Evolutionary conservation across 2,329 filamentous ascomycete species (phyloP), one percentile per base, ranked within the genome.

Genomic region (Fusarium decemcellulare): DNA sequence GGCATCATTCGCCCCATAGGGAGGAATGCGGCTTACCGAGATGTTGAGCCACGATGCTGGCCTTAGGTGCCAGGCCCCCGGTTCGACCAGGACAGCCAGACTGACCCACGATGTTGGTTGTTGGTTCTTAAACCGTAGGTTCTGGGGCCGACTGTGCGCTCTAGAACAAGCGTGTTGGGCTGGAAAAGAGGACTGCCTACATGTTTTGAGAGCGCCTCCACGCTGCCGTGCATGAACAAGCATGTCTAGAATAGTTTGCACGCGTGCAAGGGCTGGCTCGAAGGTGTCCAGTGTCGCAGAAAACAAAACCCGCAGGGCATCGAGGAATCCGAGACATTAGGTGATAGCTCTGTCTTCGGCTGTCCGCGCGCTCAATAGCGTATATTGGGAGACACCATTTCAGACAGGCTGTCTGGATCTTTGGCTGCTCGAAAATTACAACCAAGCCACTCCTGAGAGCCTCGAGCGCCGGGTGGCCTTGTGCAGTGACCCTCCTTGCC

Each of bases 101-200:
- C 36, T 53, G 53, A 46, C 42, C 61, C 58, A 29, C 29, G 51
- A 46, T 55, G 43, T 60, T 64, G 59, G 36, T 18, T 11, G 67
- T 55, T 68, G 23, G 23, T 44, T 40, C 18, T 27, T 39, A 43
- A 67, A 23, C 23, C 15, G 39, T 23, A 61, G 46, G 32, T 51
- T 47, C 50, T 67, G 23, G 44, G 50, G 15, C 36, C 46, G 23
- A 42, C 37, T 40, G 27, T 15, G 37, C 14, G 39, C 66, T 66
- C 52, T 59, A 57, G 63, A 64, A 59, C 39, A n/a, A 27, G 5
- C 39, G 42, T 53, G 27, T 37, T 11, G 11, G 40, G 48, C 63
- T 32, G 29, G n/a, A 36, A 64, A 52, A 53, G 15, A 43, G 42
- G 53, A 23, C 43, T 16, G 23, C 23, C 23, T 23, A 23, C 23